Percentiles rank a stretch among this genome's conserved stretches.
Evolutionary conservation across 1,139 yeast species (phyloP).

Genomic region (Keqinozyma sinolaborantium): DNA sequence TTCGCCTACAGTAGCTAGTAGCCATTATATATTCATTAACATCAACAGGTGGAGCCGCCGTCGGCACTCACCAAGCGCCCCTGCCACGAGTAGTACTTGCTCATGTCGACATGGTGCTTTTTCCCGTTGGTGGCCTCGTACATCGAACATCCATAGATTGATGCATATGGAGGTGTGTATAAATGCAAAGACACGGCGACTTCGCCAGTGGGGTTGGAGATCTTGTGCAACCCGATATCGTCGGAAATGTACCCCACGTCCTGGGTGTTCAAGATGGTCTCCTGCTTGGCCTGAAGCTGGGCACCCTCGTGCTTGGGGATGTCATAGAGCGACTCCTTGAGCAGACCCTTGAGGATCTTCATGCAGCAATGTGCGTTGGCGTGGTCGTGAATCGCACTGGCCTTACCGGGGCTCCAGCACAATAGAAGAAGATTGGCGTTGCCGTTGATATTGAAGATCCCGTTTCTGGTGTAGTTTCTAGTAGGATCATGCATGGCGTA

Average conservation of each 20-base stretch:
- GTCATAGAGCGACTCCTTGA: conserved; percentile 58
- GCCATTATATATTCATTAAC: not conserved
- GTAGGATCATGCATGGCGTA: conserved; percentile 55
- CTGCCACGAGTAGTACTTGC: conserved; percentile 61
- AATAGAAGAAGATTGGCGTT: conserved; percentile 66
- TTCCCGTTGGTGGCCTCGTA: conserved; percentile 53
- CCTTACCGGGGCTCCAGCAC: conserved; percentile 71
- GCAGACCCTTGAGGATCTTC: conserved; percentile 60
- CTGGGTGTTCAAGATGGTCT: conserved; percentile 36
- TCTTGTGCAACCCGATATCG: conserved; percentile 63
- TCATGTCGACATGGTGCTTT: conserved; percentile 57
- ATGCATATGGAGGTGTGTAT: conserved; percentile 78
- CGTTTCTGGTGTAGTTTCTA: conserved; percentile 57
- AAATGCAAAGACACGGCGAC: conserved; percentile 69
- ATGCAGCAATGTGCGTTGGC: conserved; percentile 71
- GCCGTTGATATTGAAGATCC: conserved; percentile 62
- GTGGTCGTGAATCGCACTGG: conserved; percentile 72
- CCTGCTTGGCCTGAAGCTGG: conserved; percentile 23
- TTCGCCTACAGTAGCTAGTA: too few relatives aligned
- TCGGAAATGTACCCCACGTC: conserved; percentile 69
- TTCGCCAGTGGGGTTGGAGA: conserved; percentile 48
- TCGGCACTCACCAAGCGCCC: conserved; percentile 39
- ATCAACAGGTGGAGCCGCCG: conserved; percentile 30
- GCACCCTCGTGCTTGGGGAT: conserved; percentile 37
- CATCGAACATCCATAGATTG: conserved; percentile 61